phyloP scores from a whole-genome alignment of 257 asterid species.

The Sherardia arvensis region DNA sequence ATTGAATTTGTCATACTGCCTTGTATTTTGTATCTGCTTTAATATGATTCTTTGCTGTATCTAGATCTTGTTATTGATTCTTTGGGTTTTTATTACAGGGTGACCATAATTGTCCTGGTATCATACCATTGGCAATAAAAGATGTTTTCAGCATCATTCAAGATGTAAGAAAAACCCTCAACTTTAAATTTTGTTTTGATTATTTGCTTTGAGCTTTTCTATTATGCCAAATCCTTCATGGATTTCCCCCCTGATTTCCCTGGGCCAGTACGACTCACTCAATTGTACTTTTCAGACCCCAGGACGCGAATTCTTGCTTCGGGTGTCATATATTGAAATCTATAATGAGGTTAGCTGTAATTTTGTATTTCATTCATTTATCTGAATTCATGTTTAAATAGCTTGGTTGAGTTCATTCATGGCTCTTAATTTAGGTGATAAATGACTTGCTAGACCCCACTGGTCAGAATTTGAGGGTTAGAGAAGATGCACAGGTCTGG shows the following conservation, averaged over 20 bases:
- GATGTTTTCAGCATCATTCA: constrained; percentile 98
- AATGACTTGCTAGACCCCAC: constrained; percentile 98
- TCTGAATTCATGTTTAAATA: not conserved
- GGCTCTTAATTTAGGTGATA: constrained; percentile 53
- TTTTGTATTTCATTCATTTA: not conserved
- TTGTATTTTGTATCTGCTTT: not conserved
- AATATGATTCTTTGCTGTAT: not conserved
- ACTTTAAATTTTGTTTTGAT: not conserved
- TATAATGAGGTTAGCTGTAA: constrained; percentile 81
- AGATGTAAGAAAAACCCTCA: constrained; percentile 53
- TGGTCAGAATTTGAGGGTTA: constrained; percentile 92
- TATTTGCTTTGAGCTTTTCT: not conserved
- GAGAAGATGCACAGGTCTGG: constrained; percentile 95
- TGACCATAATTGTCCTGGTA: constrained; percentile 84
- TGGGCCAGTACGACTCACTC: constrained; percentile 5
- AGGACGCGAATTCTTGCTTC: constrained; percentile 92
- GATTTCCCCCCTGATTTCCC: not conserved
- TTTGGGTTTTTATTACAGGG: constrained; percentile 51
- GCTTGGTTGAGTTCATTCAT: constrained; percentile 7
- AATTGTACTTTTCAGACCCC: constrained; percentile 68
- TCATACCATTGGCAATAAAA: constrained; percentile 92
- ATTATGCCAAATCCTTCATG: not conserved
- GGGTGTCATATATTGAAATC: constrained; percentile 95
- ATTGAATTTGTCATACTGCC: not conserved
- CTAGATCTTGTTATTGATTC: constrained; percentile 17